phyloP scores from a whole-genome alignment of 495 filamentous ascomycete species.

The Annulohypoxylon maeteangense region DNA sequence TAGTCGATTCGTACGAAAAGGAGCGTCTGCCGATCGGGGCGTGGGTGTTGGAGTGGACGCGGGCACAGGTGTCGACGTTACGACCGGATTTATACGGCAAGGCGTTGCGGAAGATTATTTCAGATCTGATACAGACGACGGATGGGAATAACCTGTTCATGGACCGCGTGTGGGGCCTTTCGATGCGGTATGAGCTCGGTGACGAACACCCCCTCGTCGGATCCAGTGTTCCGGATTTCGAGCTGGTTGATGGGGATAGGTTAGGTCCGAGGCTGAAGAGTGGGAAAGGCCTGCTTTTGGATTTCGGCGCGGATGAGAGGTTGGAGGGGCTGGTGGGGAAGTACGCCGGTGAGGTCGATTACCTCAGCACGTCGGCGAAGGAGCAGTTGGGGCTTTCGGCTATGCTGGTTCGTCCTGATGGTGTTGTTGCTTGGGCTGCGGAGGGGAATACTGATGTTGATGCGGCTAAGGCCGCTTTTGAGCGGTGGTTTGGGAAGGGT shows the following conservation, averaged over 20 bases:
- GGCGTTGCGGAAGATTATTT: slow-evolving; percentile 36
- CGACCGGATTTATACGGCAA: slow-evolving; percentile 33
- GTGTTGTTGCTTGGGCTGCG: slow-evolving; percentile 48
- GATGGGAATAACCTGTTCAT: slow-evolving; percentile 48
- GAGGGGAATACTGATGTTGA: slow-evolving; percentile 29
- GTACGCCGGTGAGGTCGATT: slow-evolving; percentile 38
- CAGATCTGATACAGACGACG: slow-evolving; percentile 43
- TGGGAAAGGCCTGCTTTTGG: slow-evolving; percentile 41
- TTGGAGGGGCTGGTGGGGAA: slow-evolving; percentile 24
- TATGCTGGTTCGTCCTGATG: slow-evolving; percentile 50
- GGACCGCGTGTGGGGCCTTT: slow-evolving; percentile 49
- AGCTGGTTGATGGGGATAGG: slow-evolving; percentile 41
- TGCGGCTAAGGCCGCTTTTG: slow-evolving; percentile 25
- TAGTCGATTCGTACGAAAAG: slow-evolving; percentile 46
- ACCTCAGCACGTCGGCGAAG: slow-evolving; percentile 36
- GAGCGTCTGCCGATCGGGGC: slow-evolving; percentile 44
- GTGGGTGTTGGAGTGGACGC: slow-evolving; percentile 49
- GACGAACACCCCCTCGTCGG: slow-evolving; percentile 45
- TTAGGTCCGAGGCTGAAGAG: slow-evolving; percentile 39
- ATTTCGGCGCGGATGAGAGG: slow-evolving; percentile 24
- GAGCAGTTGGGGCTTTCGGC: slow-evolving; percentile 39
- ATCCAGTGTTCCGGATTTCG: slow-evolving; percentile 46
- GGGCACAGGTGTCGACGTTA: slow-evolving; percentile 39
- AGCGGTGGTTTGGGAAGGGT: slow-evolving; percentile 19
- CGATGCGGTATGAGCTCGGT: slow-evolving; percentile 44